These are phyloP conservation scores for Vanrija sp. DNA, from an alignment of 1,284 basidiomycete genomes.

Conservation along the genomic window DNA sequence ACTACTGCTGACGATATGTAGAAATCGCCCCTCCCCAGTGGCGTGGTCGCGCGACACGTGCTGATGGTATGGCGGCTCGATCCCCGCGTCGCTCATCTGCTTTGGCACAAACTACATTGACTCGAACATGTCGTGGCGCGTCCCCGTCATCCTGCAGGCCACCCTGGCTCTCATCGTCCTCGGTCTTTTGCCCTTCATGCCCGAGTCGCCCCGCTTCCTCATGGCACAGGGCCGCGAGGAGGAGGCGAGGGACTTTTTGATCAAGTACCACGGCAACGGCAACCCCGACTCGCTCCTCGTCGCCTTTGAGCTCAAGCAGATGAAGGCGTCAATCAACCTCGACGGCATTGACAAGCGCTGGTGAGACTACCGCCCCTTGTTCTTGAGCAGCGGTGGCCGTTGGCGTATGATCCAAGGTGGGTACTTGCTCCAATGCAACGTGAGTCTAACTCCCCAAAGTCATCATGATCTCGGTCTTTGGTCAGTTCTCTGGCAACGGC, in stretches of 20 bases:
- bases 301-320: constrained; percentile 56
- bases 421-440: no score
- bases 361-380: constrained; percentile 27
- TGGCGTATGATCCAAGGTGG: constrained; percentile 32
- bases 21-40: constrained; percentile 62
- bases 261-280: constrained; percentile 33
- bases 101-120: constrained; percentile 15
- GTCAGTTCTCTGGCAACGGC: constrained; percentile 50
- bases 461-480: constrained; percentile 20
- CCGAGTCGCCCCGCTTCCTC: constrained; percentile 29
- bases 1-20: no score
- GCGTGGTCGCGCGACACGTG: constrained; percentile 57
- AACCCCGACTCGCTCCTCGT: constrained; percentile 14
- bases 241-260: constrained; percentile 56
- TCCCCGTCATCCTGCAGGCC: constrained; percentile 20
- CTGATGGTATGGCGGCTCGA: constrained; percentile 35
- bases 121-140: constrained; percentile 18
- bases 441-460: constrained; percentile 1
- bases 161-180: constrained; percentile 6
- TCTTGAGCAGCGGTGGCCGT: constrained; percentile 28
- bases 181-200: constrained; percentile 13
- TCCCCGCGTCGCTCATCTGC: constrained; percentile 12
- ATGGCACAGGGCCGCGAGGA: constrained; percentile 48
- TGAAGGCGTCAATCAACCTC: constrained; percentile 53
- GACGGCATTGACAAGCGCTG: constrained; percentile 57